A percentile compares a stretch with the other conserved stretches of the same genome.
These are phyloP conservation scores for Annona cherimola DNA, from an alignment of 164 flowering plant species.

Conservation along the genomic window DNA sequence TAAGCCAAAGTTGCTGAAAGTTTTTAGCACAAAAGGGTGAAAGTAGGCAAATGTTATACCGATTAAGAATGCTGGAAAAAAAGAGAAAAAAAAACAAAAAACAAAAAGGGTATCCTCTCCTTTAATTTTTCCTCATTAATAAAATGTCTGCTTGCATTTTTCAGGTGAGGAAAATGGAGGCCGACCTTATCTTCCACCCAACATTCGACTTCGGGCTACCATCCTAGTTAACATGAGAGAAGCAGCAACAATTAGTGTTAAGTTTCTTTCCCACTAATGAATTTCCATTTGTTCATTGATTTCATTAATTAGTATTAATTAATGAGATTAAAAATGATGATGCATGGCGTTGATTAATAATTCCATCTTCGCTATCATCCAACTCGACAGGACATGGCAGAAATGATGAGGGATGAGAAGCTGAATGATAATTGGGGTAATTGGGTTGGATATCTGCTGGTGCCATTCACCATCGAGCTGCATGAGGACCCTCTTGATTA, in stretches of 20 bases:
- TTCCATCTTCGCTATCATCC: no score
- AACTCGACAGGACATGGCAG: slow-evolving; percentile 39
- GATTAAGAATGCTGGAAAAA: no score
- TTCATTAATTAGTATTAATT: no score
- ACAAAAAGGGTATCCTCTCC: neutral
- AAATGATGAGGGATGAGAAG: slow-evolving; percentile 53
- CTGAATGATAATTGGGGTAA: slow-evolving; percentile 56
- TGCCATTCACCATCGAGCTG: slow-evolving; percentile 46
- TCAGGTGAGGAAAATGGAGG: slow-evolving; percentile 16
- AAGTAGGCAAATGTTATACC: no score
- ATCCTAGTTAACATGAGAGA: slow-evolving; percentile 51
- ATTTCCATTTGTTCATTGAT: no score
- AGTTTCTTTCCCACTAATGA: no score
- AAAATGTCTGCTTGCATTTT: neutral
- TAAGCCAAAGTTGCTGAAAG: no score
- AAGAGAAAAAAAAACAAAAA: no score
- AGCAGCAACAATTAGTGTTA: slow-evolving; percentile 2
- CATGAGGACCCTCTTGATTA: slow-evolving; percentile 54
- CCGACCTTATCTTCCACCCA: slow-evolving; percentile 30
- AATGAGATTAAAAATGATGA: no score
- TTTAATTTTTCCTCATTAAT: neutral
- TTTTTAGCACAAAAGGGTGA: no score
- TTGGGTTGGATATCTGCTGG: slow-evolving; percentile 46
- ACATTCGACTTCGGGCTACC: slow-evolving; percentile 40
- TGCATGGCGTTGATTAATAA: no score